A percentile compares a stretch with the other conserved stretches of the same genome.
phyloP scores from a whole-genome alignment of 176 grass and related monocot genomes.

The Aegilops tauschii region DNA sequence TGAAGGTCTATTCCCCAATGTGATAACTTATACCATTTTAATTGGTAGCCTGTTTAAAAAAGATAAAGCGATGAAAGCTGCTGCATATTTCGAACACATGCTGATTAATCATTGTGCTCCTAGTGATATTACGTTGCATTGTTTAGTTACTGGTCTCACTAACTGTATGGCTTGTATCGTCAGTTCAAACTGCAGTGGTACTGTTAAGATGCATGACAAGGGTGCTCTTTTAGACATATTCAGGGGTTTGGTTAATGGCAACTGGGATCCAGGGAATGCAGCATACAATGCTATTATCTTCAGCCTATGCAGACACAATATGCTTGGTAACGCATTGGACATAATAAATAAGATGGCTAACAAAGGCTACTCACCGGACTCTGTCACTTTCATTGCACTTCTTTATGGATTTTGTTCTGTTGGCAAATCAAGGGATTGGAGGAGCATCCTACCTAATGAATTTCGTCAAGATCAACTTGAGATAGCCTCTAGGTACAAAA shows the following conservation, averaged over 20 bases:
- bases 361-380: constrained; percentile 47
- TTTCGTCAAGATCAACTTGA: constrained; percentile 51
- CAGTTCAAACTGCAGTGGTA: constrained; percentile 25
- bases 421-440: constrained; percentile 56
- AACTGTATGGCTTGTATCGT: constrained; percentile 28
- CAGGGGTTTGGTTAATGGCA: constrained; percentile 50
- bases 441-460: constrained; percentile 40
- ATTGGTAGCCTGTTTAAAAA: constrained; percentile 68
- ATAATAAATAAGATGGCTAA: constrained; percentile 59
- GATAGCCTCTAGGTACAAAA: constrained; percentile 44
- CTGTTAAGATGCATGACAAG: constrained; percentile 32
- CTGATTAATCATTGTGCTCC: constrained; percentile 60
- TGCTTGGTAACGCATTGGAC: constrained; percentile 69
- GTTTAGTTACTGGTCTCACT: constrained; percentile 69
- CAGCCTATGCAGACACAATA: constrained; percentile 72
- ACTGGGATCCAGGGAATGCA: constrained; percentile 53
- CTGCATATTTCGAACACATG: constrained; percentile 63
- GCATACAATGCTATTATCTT: constrained; percentile 73
- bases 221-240: constrained; percentile 55
- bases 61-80: constrained; percentile 39
- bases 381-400: constrained; percentile 71
- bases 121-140: constrained; percentile 67
- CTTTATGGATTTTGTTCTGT: constrained; percentile 83
- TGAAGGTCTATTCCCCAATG: constrained; percentile 60
- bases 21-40: constrained; percentile 65